Evolutionary conservation across 352 stramenopile genomes (phyloP).

Genomic region (Globisporangium abappressorium): DNA sequence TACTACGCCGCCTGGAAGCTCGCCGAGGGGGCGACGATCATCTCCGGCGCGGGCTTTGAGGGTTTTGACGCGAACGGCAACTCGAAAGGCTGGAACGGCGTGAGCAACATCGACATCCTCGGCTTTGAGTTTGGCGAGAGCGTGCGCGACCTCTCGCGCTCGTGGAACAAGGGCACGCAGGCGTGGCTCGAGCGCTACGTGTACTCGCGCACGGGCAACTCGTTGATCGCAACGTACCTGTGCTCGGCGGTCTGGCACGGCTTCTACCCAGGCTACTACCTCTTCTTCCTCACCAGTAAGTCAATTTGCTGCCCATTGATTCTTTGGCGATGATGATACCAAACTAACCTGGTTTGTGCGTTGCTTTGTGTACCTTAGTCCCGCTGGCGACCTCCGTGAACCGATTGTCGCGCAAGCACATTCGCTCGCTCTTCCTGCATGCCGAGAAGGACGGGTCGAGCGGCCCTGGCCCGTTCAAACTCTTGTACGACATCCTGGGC

Average conservation of each 20-base stretch:
- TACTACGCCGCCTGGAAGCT: conserved; percentile 97
- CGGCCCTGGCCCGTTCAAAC: conserved; percentile 29
- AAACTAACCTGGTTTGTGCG: background rate
- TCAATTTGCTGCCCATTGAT: background rate
- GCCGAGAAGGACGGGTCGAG: conserved; percentile 17
- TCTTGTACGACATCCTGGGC: conserved; percentile 56
- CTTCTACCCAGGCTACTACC: conserved; percentile 98
- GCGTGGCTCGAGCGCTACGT: conserved; percentile 96
- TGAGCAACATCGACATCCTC: conserved; percentile 96
- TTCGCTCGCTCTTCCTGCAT: conserved; percentile 56
- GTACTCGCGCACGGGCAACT: conserved; percentile 95
- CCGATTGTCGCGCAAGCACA: conserved; percentile 43
- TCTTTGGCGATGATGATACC: background rate
- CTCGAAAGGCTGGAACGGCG: conserved; percentile 88
- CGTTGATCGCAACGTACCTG: conserved; percentile 91
- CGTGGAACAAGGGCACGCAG: conserved; percentile 97
- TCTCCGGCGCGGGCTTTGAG: conserved; percentile 90
- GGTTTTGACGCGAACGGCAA: conserved; percentile 88
- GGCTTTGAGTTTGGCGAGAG: conserved; percentile 93
- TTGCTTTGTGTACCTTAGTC: conserved; percentile 22
- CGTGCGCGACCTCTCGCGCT: conserved; percentile 83
- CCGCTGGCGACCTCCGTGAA: conserved; percentile 69
- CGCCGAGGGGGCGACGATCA: conserved; percentile 72
- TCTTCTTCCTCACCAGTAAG: conserved; percentile 89
- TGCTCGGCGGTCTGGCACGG: conserved; percentile 97